Conservation (phyloP, 495 filamentous ascomycete genomes). For the Aspergillus carlsbadensis region DNA sequence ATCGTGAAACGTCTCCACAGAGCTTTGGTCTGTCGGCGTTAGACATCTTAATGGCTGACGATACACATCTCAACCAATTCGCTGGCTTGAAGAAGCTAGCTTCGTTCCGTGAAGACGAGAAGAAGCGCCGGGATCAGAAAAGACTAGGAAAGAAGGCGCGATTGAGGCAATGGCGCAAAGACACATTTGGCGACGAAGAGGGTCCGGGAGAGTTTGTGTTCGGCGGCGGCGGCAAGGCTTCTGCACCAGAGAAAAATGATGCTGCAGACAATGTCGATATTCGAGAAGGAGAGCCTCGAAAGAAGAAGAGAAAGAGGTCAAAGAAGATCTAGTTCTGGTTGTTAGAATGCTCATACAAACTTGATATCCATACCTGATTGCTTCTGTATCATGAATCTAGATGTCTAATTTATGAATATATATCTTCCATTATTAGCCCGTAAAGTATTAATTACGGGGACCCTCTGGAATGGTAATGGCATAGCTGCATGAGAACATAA, state of each 20-base stretch:
- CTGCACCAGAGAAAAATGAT: constrained; percentile 26
- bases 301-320: constrained; percentile 51
- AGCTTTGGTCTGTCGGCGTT: constrained; percentile 84
- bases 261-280: constrained; percentile 44
- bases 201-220: constrained; percentile 47
- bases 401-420: neutral
- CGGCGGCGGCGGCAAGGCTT: constrained; percentile 22
- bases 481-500: no score
- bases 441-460: no score
- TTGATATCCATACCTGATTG: constrained; percentile 7
- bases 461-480: no score
- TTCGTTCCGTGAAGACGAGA: constrained; percentile 79
- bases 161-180: constrained; percentile 85
- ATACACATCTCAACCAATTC: constrained; percentile 83
- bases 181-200: constrained; percentile 79
- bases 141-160: constrained; percentile 87
- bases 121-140: constrained; percentile 86
- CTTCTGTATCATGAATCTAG: neutral
- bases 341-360: neutral
- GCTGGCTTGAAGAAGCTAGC: constrained; percentile 94
- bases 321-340: constrained; percentile 39
- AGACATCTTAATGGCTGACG: constrained; percentile 89
- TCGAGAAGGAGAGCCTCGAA: constrained; percentile 40
- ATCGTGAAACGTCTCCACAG: constrained; percentile 88
- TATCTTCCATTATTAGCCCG: neutral